Evolutionary conservation across 805 yeast species (phyloP).

Genomic region (Clavispora phyllophila): DNA sequence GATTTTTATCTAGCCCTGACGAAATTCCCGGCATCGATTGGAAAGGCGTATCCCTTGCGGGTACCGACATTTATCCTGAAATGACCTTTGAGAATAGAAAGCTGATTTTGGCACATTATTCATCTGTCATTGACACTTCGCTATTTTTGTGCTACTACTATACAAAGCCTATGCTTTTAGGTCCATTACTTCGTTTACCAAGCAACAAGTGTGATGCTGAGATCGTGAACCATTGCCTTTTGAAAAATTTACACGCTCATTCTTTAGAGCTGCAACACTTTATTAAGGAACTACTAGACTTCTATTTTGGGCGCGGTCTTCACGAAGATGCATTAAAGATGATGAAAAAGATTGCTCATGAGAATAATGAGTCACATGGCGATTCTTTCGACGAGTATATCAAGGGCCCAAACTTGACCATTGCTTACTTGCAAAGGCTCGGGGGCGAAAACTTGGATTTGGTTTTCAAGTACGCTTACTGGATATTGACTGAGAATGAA

Average conservation of each 20-base stretch:
- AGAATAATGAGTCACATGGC: slow-evolving; percentile 8
- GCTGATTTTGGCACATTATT: slow-evolving; percentile 24
- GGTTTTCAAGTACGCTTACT: slow-evolving; percentile 51
- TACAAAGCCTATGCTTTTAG: slow-evolving; percentile 68
- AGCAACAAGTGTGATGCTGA: slow-evolving; percentile 67
- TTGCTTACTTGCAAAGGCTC: slow-evolving; percentile 56
- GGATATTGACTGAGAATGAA: slow-evolving; percentile 39
- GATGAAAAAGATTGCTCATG: slow-evolving; percentile 32
- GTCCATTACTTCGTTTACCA: slow-evolving; percentile 71
- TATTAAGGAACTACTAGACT: slow-evolving; percentile 70
- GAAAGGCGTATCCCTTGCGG: slow-evolving; percentile 42
- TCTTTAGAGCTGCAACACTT: slow-evolving; percentile 27
- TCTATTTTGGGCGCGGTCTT: slow-evolving; percentile 55
- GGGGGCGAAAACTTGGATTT: slow-evolving; percentile 44
- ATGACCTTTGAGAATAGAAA: slow-evolving; percentile 17
- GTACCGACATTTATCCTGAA: slow-evolving; percentile 37
- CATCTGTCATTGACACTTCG: slow-evolving; percentile 65
- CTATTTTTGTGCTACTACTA: slow-evolving; percentile 69
- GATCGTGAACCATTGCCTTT: slow-evolving; percentile 53
- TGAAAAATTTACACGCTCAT: slow-evolving; percentile 27
- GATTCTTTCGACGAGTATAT: slow-evolving; percentile 23
- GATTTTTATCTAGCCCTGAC: slow-evolving; percentile 24
- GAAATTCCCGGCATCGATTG: slow-evolving; percentile 30
- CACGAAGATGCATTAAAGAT: slow-evolving; percentile 67
- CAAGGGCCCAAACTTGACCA: slow-evolving; percentile 39